Evolutionary conservation across 1,284 basidiomycete genomes (phyloP), one percentile per base, ranked within the genome.

Genomic region (Cutaneotrichosporon cyanovorans): DNA sequence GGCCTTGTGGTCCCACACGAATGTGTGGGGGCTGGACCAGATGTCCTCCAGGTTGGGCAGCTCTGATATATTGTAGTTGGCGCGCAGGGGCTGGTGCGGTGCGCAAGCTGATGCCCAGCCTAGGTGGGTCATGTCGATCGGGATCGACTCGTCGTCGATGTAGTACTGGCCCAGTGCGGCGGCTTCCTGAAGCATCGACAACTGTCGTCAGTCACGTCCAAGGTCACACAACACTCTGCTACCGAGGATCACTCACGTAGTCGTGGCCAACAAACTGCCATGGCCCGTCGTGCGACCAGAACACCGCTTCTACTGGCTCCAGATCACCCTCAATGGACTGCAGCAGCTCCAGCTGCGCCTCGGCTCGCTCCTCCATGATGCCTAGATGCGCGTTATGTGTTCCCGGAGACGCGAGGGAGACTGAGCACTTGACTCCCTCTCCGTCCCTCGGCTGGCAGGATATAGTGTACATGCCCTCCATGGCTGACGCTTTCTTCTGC

Each of bases 211-310:
- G 46, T 42, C 2, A 32, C 12, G 19, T 11, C 5, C 9, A 11
- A 12, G 19, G 16, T 9, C 9, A n/a, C n/a, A n/a, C n/a, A n/a
- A n/a, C n/a, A n/a, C n/a, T n/a, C n/a, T n/a, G n/a, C n/a, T n/a
- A n/a, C n/a, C n/a, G n/a, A n/a, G n/a, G 5, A 11, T 10, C 10
- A 65, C 66, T 61, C 56, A 69, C 65, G 44, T 63, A 64, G 53
- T 67, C 66, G 49, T 70, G 60, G 7, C 65, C 67, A 7, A 65
- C 61, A 53, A 71, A 68, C 42, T 71, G 67, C 58, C 62, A 68
- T 7, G 68, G 68, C 15, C 57, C 65, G 54, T 71, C 68, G 51
- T 69, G 63, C 38, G 56, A 58, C 42, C 60, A 68, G 38, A 67
- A 66, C 11, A 63, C 61, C 18, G 61, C 63, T 19, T 61, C 50